phyloP scores from a whole-genome alignment of 2,329 filamentous ascomycete species.

The Pseudogymnoascus sp. region DNA sequence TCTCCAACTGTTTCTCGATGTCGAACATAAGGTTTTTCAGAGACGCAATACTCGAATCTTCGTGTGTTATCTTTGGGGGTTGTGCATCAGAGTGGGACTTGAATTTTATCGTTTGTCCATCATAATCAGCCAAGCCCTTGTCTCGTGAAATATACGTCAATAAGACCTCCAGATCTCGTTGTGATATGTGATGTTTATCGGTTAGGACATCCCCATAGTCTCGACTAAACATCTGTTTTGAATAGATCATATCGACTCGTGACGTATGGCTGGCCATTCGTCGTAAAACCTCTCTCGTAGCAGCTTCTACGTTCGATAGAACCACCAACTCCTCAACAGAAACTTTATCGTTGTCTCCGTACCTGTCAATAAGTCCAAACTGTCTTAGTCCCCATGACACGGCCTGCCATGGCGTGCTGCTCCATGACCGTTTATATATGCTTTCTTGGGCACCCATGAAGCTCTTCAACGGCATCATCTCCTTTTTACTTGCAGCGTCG shows the following conservation, averaged over 20 bases:
- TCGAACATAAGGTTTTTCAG: constrained; percentile 72
- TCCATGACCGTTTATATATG: constrained; percentile 66
- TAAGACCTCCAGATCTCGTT: constrained; percentile 61
- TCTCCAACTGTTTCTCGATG: constrained; percentile 63
- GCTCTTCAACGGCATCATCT: constrained; percentile 61
- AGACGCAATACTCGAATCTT: constrained; percentile 76
- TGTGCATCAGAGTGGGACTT: constrained; percentile 43
- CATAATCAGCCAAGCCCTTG: constrained; percentile 49
- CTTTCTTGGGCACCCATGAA: constrained; percentile 61
- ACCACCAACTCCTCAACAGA: constrained; percentile 59
- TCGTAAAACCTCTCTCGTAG: constrained; percentile 46
- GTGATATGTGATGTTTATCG: constrained; percentile 44
- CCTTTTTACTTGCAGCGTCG: constrained; percentile 62
- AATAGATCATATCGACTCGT: constrained; percentile 60
- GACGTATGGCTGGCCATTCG: constrained; percentile 36
- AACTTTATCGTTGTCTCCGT: constrained; percentile 45
- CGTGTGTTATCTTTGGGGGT: constrained; percentile 52
- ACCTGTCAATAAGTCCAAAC: constrained; percentile 51
- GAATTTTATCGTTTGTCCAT: constrained; percentile 69
- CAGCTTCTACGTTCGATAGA: constrained; percentile 53
- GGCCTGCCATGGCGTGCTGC: constrained; percentile 55
- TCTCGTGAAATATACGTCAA: constrained; percentile 63
- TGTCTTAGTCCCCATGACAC: constrained; percentile 69
- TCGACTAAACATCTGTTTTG: constrained; percentile 55
- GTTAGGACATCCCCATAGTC: constrained; percentile 48